Conservation (phyloP, 2,329 filamentous ascomycete species). For the Leptographium galeiforme region DNA sequence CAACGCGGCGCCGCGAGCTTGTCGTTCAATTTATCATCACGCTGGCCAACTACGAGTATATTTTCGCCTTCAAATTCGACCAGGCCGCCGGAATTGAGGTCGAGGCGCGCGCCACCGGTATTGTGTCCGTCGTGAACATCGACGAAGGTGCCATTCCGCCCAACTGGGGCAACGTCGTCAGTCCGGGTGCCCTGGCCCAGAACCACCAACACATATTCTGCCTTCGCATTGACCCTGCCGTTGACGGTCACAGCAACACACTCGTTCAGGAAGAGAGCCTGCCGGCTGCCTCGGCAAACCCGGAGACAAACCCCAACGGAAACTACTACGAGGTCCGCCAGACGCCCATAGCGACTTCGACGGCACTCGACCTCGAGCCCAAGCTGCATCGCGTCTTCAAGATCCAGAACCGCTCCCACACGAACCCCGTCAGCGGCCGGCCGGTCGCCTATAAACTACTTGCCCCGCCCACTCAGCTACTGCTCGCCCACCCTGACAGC, state of each 20-base stretch:
- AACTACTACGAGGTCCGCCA: constrained; percentile 34
- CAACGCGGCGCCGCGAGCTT: neutral
- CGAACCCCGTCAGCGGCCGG: constrained; percentile 27
- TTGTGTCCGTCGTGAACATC: constrained; percentile 48
- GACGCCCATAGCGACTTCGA: constrained; percentile 10
- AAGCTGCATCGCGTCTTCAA: constrained; percentile 28
- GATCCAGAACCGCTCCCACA: constrained; percentile 28
- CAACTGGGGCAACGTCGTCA: constrained; percentile 47
- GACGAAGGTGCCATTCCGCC: constrained; percentile 14
- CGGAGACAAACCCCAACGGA: constrained; percentile 34
- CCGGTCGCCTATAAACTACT: constrained; percentile 32
- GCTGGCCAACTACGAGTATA: constrained; percentile 56
- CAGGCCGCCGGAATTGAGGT: constrained; percentile 46
- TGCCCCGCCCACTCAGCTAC: constrained; percentile 28
- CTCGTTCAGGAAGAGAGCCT: constrained; percentile 25
- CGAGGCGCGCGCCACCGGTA: constrained; percentile 52
- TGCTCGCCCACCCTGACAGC: constrained; percentile 25
- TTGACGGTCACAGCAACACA: constrained; percentile 45
- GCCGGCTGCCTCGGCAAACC: constrained; percentile 24
- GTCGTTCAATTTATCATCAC: constrained; percentile 53
- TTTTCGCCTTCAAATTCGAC: constrained; percentile 40
- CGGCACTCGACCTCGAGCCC: neutral
- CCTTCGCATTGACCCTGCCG: constrained; percentile 48
- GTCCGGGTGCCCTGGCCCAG: constrained; percentile 48
- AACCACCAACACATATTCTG: constrained; percentile 61